Conservation (phyloP, 495 filamentous ascomycete genomes). For the Zalerion maritima region DNA sequence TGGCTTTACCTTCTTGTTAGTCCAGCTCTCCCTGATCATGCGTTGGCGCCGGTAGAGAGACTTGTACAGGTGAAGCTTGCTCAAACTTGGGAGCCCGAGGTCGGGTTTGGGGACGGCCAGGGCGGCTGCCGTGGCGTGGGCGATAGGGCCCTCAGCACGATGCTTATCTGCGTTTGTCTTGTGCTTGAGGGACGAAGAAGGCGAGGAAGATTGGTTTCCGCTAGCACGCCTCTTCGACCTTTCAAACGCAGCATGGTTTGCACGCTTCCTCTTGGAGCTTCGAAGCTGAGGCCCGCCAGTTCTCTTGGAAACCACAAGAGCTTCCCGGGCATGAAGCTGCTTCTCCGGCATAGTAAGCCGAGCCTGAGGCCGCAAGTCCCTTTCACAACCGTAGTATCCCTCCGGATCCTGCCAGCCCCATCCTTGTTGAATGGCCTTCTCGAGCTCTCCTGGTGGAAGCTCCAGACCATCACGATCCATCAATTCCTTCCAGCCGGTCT, state of each 20-base stretch:
- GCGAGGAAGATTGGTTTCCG: no score
- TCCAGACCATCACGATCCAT: conserved; percentile 71
- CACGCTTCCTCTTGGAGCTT: conserved; percentile 30
- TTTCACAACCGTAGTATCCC: conserved; percentile 59
- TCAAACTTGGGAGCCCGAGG: conserved; percentile 62
- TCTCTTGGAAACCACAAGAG: conserved; percentile 18
- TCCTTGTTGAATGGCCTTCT: conserved; percentile 77
- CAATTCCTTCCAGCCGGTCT: conserved; percentile 89
- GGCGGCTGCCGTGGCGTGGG: conserved; percentile 68
- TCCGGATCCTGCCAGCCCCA: conserved; percentile 97
- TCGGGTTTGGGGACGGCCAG: conserved; percentile 68
- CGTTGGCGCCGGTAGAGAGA: conserved; percentile 87
- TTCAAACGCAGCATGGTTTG: conserved; percentile 27
- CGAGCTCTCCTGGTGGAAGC: conserved; percentile 69
- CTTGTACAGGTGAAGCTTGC: conserved; percentile 84
- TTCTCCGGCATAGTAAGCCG: conserved; percentile 33
- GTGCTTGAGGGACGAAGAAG: no score
- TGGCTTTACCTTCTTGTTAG: conserved; percentile 69
- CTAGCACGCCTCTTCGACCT: conserved; percentile 38
- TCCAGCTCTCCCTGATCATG: conserved; percentile 83
- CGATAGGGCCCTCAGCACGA: conserved; percentile 64
- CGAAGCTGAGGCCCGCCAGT: conserved; percentile 17
- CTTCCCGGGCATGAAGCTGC: conserved; percentile 22
- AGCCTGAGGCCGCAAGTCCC: conserved; percentile 50
- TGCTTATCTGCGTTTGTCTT: conserved; percentile 7